Evolutionary conservation across 2,329 filamentous ascomycete genomes (phyloP), one percentile per base, ranked within the genome.

Genomic region (Sporothrix mexicana): DNA sequence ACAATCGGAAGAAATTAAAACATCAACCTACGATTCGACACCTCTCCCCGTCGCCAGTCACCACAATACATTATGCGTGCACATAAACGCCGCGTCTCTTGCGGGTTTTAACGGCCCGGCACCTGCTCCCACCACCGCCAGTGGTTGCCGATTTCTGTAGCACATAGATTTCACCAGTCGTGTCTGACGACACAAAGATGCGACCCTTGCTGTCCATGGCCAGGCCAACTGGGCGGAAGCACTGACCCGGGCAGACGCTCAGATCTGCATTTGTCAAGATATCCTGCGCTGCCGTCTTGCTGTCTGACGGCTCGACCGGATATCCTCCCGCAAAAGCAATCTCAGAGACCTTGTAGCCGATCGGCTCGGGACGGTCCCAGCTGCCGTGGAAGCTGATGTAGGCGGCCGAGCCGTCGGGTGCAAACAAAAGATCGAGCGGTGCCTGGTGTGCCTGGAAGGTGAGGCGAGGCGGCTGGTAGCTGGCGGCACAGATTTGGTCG

Each of bases 311-410:
- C 20, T 17, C 59, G 12, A 23, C 10, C 7, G 87, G 87, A 69
- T 81, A 78, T 45, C 86, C 86, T 59, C 80, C 73, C 17, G 75
- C 73, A 75, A 88, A 88, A 8, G 77, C 68, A 47, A 87, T 73
- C 15, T 77, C 75, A 8, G 82, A 79, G 64, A 88, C 78, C 72
- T 80, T 81, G 79, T 88, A 88, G 49, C 86, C 86, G 0, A 82
- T 80, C 0, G 84, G 83, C 13, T 79, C 76, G 7, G 81, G 77
- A 41, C 82, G 81, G 77, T 85, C 80, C 82, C 91, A 93, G 79
- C 88, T 91, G 15, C 92, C 92, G 79, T 93, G 92, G 80, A 94
- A 93, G 0, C 88, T 84, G 20, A 94, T 82, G 81, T 88, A 94
- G 0, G 90, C 91, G 1, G 84, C 85, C 13, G 85, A 86, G 49